A percentile compares a stretch with the other conserved stretches of the same genome.
phyloP scores from a whole-genome alignment of 805 yeast genomes.

The Kodamaea leandrae region DNA sequence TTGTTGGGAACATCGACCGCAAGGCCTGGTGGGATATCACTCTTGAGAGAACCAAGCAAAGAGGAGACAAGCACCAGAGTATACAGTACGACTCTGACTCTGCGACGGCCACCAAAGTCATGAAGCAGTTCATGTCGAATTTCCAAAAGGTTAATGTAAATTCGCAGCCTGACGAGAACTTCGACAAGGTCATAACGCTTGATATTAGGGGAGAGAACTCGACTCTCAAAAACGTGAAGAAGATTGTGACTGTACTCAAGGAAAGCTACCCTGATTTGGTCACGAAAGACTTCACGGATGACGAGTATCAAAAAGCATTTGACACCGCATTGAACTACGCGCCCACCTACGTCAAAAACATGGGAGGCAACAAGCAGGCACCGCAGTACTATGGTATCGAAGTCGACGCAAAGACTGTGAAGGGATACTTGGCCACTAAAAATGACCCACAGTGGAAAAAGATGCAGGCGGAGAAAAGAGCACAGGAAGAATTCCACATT shows the following conservation, averaged over 20 bases:
- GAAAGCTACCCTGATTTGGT: conserved; percentile 43
- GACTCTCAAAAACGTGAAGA: conserved; percentile 16
- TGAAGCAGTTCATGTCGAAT: conserved; percentile 70
- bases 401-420: conserved; percentile 17
- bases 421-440: not conserved
- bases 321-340: conserved; percentile 30
- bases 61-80: conserved; percentile 91
- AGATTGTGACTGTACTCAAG: conserved; percentile 13
- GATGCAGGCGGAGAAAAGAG: conserved; percentile 30
- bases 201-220: conserved; percentile 30
- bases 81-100: conserved; percentile 56
- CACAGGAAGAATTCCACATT: conserved; percentile 61
- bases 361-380: conserved; percentile 14
- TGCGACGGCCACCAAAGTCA: conserved; percentile 53
- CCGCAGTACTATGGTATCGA: conserved; percentile 49
- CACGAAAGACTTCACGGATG: conserved; percentile 23
- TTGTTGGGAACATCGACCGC: conserved; percentile 30
- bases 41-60: conserved; percentile 49
- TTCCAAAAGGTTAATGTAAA: conserved; percentile 56
- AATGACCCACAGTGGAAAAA: conserved; percentile 17
- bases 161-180: conserved; percentile 58
- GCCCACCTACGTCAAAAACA: conserved; percentile 47
- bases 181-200: conserved; percentile 65
- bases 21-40: conserved; percentile 53
- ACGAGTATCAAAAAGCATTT: conserved; percentile 46